Base-by-base conservation (phyloP, 2,329 filamentous ascomycete species). In the Lecanicillium sp. region DNA sequence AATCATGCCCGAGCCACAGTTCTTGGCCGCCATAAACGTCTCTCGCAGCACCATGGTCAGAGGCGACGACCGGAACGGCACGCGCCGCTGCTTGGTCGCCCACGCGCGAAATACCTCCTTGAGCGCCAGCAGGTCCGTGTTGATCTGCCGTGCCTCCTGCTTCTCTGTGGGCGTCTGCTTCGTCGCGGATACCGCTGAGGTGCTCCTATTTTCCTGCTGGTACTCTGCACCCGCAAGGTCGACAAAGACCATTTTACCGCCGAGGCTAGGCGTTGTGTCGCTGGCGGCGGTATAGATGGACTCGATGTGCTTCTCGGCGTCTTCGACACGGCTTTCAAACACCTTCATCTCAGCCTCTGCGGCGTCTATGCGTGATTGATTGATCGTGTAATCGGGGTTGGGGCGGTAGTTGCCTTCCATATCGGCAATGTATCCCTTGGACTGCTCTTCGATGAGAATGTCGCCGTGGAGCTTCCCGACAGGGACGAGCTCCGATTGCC, bases 41-140 rank as follows among this genome's bases (percentile, higher is more conserved):
- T 58, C 53, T 1, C 63, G 52, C 20, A 68, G 46, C 4, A 65
- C 58, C 65, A 66, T 65, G 0, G 65, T 68, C 45, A 68, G 43
- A 0, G 61, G 52, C 7, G 61, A 65, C 1, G 62, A 61, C 33
- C 62, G 52, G 44, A 60, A 69, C 0, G 63, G 65, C 25, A 67
- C 62, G 3, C 61, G 49, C 2, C 46, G 11, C 36, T 59, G 50
- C n/a, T 50, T 52, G 17, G 38, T 40, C 0, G 62, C 50, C 38
- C 60, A 54, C 2, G 66, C 63, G 2, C 65, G 52, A n/a, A 69
- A 66, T 4, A 69, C 65, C 38, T 68, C 64, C 42, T 69, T 68
- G 35, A 69, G 46, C 0, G 64, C 59, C 8, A 70, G 56, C 5
- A 68, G 51, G 45, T 68, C 65, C 0, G 59, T 57, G 25, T 69